phyloP scores from a whole-genome alignment of 345 rosid species.

The Corchorus olitorius region DNA sequence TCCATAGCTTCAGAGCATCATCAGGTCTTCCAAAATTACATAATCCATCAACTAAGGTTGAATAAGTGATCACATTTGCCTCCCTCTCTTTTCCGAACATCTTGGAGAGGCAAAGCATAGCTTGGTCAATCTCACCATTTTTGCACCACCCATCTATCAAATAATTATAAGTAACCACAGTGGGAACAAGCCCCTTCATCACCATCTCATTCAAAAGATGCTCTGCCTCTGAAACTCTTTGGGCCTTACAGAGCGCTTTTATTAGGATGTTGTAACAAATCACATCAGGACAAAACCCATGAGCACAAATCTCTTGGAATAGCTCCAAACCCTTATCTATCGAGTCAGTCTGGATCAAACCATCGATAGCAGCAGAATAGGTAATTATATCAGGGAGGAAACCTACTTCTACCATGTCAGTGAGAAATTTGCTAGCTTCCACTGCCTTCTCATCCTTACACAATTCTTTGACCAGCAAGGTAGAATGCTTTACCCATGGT shows the following conservation, averaged over 20 bases:
- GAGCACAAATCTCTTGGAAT: conserved; percentile 54
- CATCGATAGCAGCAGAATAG: conserved; percentile 75
- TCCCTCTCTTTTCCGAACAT: conserved; percentile 55
- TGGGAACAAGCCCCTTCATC: conserved; percentile 66
- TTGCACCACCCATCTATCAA: conserved; percentile 89
- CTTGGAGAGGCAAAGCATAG: conserved; percentile 54
- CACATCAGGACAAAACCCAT: conserved; percentile 73
- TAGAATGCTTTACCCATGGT: conserved; percentile 83
- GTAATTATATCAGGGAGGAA: conserved; percentile 69
- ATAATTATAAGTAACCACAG: conserved; percentile 69
- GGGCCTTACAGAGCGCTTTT: conserved; percentile 65
- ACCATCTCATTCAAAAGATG: conserved; percentile 65
- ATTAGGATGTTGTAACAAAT: conserved; percentile 77
- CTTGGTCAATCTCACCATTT: conserved; percentile 52
- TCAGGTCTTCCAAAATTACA: conserved; percentile 66
- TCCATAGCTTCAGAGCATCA: conserved; percentile 75
- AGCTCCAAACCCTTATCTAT: conserved; percentile 69
- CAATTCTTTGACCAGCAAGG: conserved; percentile 58
- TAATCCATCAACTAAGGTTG: conserved; percentile 72
- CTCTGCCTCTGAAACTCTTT: conserved; percentile 62
- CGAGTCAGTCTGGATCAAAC: conserved; percentile 56
- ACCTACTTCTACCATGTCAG: conserved; percentile 69
- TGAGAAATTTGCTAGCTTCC: conserved; percentile 70
- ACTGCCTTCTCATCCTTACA: conserved; percentile 53
- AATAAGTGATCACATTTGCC: conserved; percentile 75